Conservation (phyloP, 257 asterid species). For the Paraleonurus japonicus region DNA sequence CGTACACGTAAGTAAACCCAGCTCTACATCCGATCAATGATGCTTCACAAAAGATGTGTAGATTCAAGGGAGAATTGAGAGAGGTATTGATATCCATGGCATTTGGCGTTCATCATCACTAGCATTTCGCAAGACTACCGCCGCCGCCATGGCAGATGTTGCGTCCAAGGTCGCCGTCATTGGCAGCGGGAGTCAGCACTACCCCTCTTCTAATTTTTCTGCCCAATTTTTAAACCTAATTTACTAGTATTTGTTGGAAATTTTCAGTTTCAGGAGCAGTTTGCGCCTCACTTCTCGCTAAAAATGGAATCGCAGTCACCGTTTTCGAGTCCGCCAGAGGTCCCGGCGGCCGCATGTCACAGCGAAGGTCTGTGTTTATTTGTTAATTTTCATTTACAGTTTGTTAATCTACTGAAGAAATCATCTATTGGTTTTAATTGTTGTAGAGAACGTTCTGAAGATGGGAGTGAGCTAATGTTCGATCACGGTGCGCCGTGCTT, state of each 20-base stretch:
- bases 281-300: slow-evolving; percentile 79
- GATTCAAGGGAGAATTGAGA: background rate
- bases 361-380: slow-evolving; percentile 52
- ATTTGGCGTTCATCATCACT: background rate
- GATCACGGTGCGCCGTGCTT: slow-evolving; percentile 92
- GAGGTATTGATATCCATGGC: background rate
- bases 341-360: slow-evolving; percentile 97
- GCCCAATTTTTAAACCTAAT: background rate
- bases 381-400: background rate
- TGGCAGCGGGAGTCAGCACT: slow-evolving; percentile 80
- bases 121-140: slow-evolving; percentile 10
- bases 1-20: background rate
- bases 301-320: slow-evolving; percentile 74
- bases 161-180: slow-evolving; percentile 77
- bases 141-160: slow-evolving; percentile 49
- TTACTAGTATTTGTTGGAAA: no score
- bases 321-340: slow-evolving; percentile 85
- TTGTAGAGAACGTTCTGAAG: slow-evolving; percentile 61
- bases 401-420: background rate
- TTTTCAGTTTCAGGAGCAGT: slow-evolving; percentile 89
- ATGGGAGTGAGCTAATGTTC: slow-evolving; percentile 75
- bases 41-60: background rate
- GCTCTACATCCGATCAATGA: background rate
- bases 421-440: slow-evolving; percentile 1
- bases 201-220: background rate